Base-by-base conservation (phyloP, 768 basidiomycete genomes). In the Xerocomus spinulosus region DNA sequence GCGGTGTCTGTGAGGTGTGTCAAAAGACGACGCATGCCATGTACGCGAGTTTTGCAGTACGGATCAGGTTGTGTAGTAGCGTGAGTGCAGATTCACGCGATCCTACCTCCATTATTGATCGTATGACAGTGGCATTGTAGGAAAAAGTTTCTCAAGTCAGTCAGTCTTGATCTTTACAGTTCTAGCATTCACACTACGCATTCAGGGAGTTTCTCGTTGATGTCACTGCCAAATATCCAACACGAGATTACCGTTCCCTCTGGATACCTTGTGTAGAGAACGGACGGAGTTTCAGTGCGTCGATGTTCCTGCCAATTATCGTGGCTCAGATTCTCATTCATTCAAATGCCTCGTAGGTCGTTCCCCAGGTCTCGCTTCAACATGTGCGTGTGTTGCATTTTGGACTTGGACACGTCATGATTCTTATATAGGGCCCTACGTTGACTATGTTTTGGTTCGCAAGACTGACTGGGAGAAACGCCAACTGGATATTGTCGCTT, bases 1-100 rank as follows among this genome's bases (percentile, higher is more conserved):
- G 62, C 0, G 82, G 83, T 0, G 15, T 50, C 2, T 88, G 86
- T 53, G 75, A 76, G 60, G 81, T 84, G 48, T 82, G 84, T 55
- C 41, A 49, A 13, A 62, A 63, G 42, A 14, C 44, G 8, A 76
- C 73, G 0, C 63, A 58, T 3, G 49, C 51, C 5, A 65, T 71
- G 58, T 81, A 73, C 53, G 45, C 46, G 2, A 81, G 81, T 12
- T 84, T 78, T 53, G 67, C 76, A 2, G 55, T 78, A 3, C 66
- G 72, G 23, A 48, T 75, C 21, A 69, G 77, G 30, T 38, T 82
- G 9, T 85, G 83, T 51, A 50, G 59, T 1, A 57, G 47, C 21
- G 74, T 75, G 35, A 48, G 71, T 64, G 4, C 33, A 4, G 15
- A 5, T 36, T 30, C 34, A 14, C 8, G 30, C 28, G n/a, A 14